Base-by-base conservation (phyloP, 305 asterid genomes). In the Rubia balearica region DNA sequence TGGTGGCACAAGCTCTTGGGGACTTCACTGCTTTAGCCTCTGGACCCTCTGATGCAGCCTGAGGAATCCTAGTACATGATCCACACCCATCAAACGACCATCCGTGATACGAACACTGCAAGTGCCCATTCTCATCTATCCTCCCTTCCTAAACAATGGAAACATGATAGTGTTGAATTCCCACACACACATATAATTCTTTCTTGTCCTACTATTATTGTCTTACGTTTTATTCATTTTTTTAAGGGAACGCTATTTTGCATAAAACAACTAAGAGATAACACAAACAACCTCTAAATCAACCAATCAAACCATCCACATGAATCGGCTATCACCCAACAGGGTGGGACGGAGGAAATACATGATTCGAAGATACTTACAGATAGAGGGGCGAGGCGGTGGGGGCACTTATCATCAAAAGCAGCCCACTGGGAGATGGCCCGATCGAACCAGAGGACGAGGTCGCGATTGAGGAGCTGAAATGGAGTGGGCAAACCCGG, bases 51-150 rank as follows among this genome's bases (percentile, higher is more conserved):
- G 91, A 70, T 49, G 98, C 87, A 22, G 99, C 97, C 79, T 95
- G 99, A 27, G 99, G 99, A 57, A 95, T 95, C 78, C 83, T 79
- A 36, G 92, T 82, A 84, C 99, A 95, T 19, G 99, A 87, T 17
- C 99, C 99, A 60, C 86, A 84, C 66, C 99, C 99, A 73, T 86
- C 87, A 75, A 95, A 95, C 17, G 99, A 95, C 99, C 98, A 95
- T 13, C 99, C 98, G 53, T 95, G 99, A 63, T 95, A 95, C 7
- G 99, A 95, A 73, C 99, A 91, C 90, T 95, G 99, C 85, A 95
- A 88, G 70, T 91, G 87, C 74, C 99, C 98, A 63, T 95, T 95
- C 79, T 95, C 99, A 74, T 91, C 99, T 77, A 95, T 76, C 75
- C 99, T 91, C 66, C 99, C 99, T 80, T 95, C 99, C 98, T 91